Evolutionary conservation across 768 basidiomycete species (phyloP), one percentile per base, ranked within the genome.

Genomic region (Rhodosporidiobolus sp.): DNA sequence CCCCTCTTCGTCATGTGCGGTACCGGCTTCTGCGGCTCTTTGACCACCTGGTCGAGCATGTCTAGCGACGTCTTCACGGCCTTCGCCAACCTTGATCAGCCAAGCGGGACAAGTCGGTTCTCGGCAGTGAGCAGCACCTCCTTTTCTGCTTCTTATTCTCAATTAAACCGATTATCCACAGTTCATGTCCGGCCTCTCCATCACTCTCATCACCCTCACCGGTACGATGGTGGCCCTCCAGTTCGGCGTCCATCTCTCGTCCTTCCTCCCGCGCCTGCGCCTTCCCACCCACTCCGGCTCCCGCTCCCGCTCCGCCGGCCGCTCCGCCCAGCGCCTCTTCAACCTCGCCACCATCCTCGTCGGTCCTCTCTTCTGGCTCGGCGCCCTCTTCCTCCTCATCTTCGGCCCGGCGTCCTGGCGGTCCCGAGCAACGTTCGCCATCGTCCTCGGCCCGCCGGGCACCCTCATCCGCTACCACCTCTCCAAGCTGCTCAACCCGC

Each of bases 41-140:
- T 98, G 77, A 99, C 96, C 17, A 97, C 94, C 4, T 98, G 98
- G 83, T 96, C 94, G 24, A 86, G 88, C 49, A 98, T 96, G 96
- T 92, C 97, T 81, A 79, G 91, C 17, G 91, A 94, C 72, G 81
- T 92, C 0, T 98, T 95, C 78, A 81, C 85, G 64, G 90, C 92
- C 0, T 98, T 94, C 87, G 84, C 89, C 1, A 92, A 97, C 79
- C 81, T 85, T 5, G 83, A 83, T 48, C 80, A 83, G 17, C 85
- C 84, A 58, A 79, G 84, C 65, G 71, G 71, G 24, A 86, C 89
- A 59, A 84, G 85, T 61, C 88, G 91, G 63, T 84, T 97, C 45
- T 84, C 86, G 73, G 86, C 90, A 80, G 94, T 92, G 75, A 70
- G 90, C 82, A 17, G 63, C 45, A 57, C 43, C 60, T 53, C 34